Percentiles rank a stretch among this genome's conserved stretches.
Conservation (phyloP, 176 grass and related monocot genomes). For the Oryza punctata region DNA sequence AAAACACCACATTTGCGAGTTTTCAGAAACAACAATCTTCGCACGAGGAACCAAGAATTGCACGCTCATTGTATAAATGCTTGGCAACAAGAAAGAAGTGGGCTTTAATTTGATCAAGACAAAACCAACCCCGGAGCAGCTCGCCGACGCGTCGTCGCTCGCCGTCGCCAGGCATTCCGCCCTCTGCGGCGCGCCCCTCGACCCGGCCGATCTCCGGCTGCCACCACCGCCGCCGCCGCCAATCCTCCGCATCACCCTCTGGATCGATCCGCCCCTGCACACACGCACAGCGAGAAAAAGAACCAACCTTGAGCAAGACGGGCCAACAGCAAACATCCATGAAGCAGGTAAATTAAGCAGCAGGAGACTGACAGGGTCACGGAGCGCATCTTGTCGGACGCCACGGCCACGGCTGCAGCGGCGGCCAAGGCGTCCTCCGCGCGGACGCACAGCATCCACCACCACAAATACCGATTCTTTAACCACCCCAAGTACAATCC, state of each 20-base stretch:
- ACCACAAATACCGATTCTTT: slow-evolving; percentile 33
- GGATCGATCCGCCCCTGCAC: slow-evolving; percentile 80
- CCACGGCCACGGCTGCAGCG: slow-evolving; percentile 57
- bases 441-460: slow-evolving; percentile 61
- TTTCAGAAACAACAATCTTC: background rate
- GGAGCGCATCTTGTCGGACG: slow-evolving; percentile 66
- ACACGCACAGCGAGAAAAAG: slow-evolving; percentile 14
- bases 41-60: background rate
- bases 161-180: background rate
- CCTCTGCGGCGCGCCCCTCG: background rate
- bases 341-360: background rate
- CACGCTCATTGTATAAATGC: background rate
- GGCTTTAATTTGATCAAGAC: background rate
- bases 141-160: slow-evolving; percentile 38
- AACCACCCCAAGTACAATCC: background rate
- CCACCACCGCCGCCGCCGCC: slow-evolving; percentile 21
- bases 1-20: background rate
- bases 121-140: slow-evolving; percentile 56
- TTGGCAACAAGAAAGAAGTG: background rate
- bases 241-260: slow-evolving; percentile 66
- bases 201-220: slow-evolving; percentile 21
- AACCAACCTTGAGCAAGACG: slow-evolving; percentile 17
- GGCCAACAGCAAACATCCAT: background rate
- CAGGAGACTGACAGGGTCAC: slow-evolving; percentile 50
- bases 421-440: slow-evolving; percentile 64